A percentile compares a stretch with the other conserved stretches of the same genome.
phyloP scores from a whole-genome alignment of 208 protist genomes.

The Herpetomonas muscarum region DNA sequence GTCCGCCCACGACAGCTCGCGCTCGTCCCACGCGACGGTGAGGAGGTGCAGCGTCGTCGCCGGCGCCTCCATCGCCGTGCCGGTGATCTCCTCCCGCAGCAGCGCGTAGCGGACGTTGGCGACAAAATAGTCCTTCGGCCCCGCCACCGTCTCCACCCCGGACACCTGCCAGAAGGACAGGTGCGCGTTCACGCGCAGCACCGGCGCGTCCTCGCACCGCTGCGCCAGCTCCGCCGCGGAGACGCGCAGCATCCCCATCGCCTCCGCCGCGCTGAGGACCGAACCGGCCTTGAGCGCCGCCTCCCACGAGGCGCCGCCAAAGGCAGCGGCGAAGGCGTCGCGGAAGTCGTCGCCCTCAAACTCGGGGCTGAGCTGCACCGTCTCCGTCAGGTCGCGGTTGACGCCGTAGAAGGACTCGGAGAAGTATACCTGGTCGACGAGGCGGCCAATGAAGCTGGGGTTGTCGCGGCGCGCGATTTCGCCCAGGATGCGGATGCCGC shows the following conservation, averaged over 20 bases:
- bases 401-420: slow-evolving; percentile 32
- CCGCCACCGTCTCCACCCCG: slow-evolving; percentile 14
- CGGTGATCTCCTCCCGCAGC: slow-evolving; percentile 23
- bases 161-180: slow-evolving; percentile 28
- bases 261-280: slow-evolving; percentile 34
- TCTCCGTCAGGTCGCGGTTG: slow-evolving; percentile 27
- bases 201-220: slow-evolving; percentile 14
- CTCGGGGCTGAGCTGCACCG: slow-evolving; percentile 34
- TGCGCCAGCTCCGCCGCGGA: slow-evolving; percentile 35
- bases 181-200: slow-evolving; percentile 21
- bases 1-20: slow-evolving; percentile 23
- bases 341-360: slow-evolving; percentile 2
- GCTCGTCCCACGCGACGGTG: slow-evolving; percentile 34
- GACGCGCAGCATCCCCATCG: slow-evolving; percentile 17
- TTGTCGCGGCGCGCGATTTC: slow-evolving; percentile 15
- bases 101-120: slow-evolving; percentile 28
- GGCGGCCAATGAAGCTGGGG: too few species aligned
- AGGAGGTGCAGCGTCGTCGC: neutral
- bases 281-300: slow-evolving; percentile 17
- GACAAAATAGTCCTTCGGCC: slow-evolving; percentile 11
- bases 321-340: slow-evolving; percentile 13
- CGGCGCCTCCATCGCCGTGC: slow-evolving; percentile 1
- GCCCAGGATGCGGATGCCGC: slow-evolving; percentile 25
- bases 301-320: slow-evolving; percentile 17
- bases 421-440: slow-evolving; percentile 21